Evolutionary conservation across 495 filamentous ascomycete species (phyloP), one percentile per base, ranked within the genome.

Genomic region (Penicillium turbatum): DNA sequence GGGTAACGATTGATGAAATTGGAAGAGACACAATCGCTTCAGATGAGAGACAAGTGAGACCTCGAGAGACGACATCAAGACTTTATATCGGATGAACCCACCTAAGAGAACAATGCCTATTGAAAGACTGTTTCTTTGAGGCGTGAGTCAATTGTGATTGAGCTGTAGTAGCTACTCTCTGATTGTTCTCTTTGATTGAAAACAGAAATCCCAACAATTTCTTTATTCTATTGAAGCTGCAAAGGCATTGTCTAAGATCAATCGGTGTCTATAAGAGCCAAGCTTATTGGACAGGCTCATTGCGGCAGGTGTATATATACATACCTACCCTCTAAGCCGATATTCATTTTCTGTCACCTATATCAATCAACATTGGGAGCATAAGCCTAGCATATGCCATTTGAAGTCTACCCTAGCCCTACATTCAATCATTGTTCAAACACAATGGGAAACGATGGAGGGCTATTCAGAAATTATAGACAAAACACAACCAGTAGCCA

Each of bases 381-480:
- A 6, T 16, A 16, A 8, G n/a, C 15, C n/a, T 16, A 30, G 26
- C 8, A 30, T 11, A 30, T 13, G 15, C 4, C n/a, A 10, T 30
- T 24, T 5, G 26, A n/a, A 7, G 10, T 34, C 16, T 24, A 17
- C 16, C 6, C 21, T 3, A 34, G 15, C 5, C 16, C 9, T 24
- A 1, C 16, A 17, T 27, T 11, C 19, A 24, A 24, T 24, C 4
- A 24, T 24, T 24, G 21, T 24, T 24, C 21, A n/a, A n/a, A n/a
- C n/a, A 30, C n/a, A 9, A 49, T 49, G 47, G 21, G 47, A 5
- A 41, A 51, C 9, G 13, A 51, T 24, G 35, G 27, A 46, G 41
- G 11, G 40, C 13, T 12, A 10, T 26, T 38, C 38, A 16, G 17
- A 16, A 19, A 15, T 2, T 19, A n/a, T 7, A 16, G 16, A 34